Base-by-base conservation (phyloP, 208 protist species). In the Trypanosoma melophagium region DNA sequence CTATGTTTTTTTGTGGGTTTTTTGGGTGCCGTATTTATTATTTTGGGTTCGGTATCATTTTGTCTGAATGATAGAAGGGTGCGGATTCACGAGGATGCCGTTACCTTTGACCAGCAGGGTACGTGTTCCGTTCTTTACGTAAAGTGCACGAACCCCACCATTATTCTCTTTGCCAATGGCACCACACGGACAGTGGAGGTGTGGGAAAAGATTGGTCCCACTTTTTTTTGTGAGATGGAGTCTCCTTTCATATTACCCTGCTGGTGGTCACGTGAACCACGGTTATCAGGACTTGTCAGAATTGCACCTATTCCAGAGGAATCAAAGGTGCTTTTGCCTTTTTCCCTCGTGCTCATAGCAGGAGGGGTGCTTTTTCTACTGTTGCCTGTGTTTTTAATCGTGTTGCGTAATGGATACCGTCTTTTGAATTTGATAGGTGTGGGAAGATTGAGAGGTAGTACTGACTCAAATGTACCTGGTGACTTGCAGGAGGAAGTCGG, bases 41-140 rank as follows among this genome's bases (percentile, higher is more conserved):
- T n/a, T n/a, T n/a, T n/a, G n/a, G n/a, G n/a, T n/a, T n/a, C n/a
- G n/a, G n/a, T n/a, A n/a, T n/a, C n/a, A n/a, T n/a, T n/a, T n/a
- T n/a, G n/a, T n/a, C n/a, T n/a, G n/a, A n/a, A 60, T 49, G 9
- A 17, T 41, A 19, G 1, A 52, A 24, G 0, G 0, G 14, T 49
- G 19, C 17, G 13, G 24, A 16, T 28, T 16, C 40, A 21, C 1
- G 2, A 7, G 17, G 52, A 60, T 10, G 62, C 0, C 21, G 1
- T 41, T 59, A 53, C 31, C 0, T 68, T 68, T 68, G 52, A 68
- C 16, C 50, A 44, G 10, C 21, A 35, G 4, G 62, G 62, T 25
- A 19, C n/a, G 19, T 68, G 62, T 21, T 40, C 12, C 7, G 41
- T 68, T 14, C 4, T 68, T 10, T 60, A 68, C 21, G 28, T 60